These are phyloP conservation scores for Pittosporum tobira DNA, from an alignment of 129 eudicot genomes.

Conservation along the genomic window DNA sequence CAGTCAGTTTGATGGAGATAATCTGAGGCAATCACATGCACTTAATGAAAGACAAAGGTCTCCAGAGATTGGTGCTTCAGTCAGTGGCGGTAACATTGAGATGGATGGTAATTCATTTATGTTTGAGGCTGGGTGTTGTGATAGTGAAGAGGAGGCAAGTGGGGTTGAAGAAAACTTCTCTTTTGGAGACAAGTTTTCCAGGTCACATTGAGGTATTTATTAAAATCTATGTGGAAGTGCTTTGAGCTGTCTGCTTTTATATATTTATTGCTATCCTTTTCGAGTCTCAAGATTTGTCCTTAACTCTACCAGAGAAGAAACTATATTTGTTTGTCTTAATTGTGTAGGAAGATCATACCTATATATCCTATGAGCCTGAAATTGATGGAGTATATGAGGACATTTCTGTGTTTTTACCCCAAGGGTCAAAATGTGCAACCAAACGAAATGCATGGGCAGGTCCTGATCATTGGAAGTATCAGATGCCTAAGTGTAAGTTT, in stretches of 20 bases:
- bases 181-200: slow-evolving; percentile 41
- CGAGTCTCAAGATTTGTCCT: no score
- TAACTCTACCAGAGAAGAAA: no score
- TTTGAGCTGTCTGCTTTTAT: no score
- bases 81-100: slow-evolving; percentile 21
- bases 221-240: neutral
- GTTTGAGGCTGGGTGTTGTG: slow-evolving; percentile 37
- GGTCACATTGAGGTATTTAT: slow-evolving; percentile 46
- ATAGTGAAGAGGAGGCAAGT: slow-evolving; percentile 39
- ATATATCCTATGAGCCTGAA: slow-evolving; percentile 44
- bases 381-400: no score
- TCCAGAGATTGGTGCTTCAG: slow-evolving; percentile 25
- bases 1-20: slow-evolving; percentile 44
- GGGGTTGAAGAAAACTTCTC: slow-evolving; percentile 28
- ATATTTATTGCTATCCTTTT: no score
- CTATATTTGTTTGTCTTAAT: no score
- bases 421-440: no score
- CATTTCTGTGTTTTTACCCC: no score
- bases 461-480: slow-evolving; percentile 91
- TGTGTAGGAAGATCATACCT: no score
- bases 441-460: slow-evolving; percentile 96
- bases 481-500: slow-evolving; percentile 53
- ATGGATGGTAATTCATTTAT: slow-evolving; percentile 37
- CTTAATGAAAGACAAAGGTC: slow-evolving; percentile 29
- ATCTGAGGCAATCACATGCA: slow-evolving; percentile 33